Conservation (phyloP, 164 flowering plant species). For the Vitis rotundifolia region DNA sequence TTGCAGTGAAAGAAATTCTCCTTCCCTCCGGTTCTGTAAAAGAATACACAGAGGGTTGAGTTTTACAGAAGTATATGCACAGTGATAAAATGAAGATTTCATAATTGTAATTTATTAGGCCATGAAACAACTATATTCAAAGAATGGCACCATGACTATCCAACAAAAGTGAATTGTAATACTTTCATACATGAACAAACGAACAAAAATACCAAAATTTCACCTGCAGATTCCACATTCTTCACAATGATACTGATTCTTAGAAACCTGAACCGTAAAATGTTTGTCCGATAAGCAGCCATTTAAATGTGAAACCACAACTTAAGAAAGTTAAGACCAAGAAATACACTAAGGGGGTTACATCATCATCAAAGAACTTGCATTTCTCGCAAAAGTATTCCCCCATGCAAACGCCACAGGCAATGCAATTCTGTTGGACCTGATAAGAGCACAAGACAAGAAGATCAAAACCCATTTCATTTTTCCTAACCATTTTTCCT, state of each 20-base stretch:
- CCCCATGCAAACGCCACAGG: conserved; percentile 89
- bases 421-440: conserved; percentile 74
- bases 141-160: neutral
- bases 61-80: too few relatives aligned
- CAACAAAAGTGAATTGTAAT: neutral
- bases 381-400: conserved; percentile 74
- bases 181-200: neutral
- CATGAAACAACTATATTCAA: too few relatives aligned
- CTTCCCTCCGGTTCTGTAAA: conserved; percentile 48
- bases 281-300: conserved; percentile 1
- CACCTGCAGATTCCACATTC: conserved; percentile 92
- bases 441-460: conserved; percentile 24
- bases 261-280: conserved; percentile 51
- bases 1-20: conserved; percentile 86
- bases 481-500: too few relatives aligned
- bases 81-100: too few relatives aligned
- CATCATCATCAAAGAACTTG: conserved; percentile 92
- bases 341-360: conserved; percentile 22
- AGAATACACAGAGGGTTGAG: too few relatives aligned
- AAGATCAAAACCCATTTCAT: neutral
- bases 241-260: conserved; percentile 89
- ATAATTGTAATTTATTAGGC: too few relatives aligned
- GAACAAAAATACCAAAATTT: neutral
- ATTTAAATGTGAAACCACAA: neutral
- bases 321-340: neutral